Conservation (phyloP, 2,329 filamentous ascomycete species). For the Ciborinia camelliae region DNA sequence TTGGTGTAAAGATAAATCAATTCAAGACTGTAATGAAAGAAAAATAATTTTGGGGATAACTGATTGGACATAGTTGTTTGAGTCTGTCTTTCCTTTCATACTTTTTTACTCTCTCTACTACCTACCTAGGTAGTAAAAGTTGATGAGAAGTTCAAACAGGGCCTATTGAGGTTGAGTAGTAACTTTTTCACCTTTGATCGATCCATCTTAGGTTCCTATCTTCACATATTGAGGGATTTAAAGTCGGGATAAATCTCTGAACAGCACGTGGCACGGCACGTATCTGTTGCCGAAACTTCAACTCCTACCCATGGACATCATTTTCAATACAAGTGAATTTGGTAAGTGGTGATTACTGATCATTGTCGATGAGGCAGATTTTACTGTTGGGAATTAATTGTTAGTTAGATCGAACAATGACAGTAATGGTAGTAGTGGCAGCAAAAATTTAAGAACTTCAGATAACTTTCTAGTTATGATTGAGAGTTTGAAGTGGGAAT, state of each 20-base stretch:
- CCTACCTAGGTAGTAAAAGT: too few species aligned
- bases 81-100: rapidly evolving
- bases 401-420: not conserved
- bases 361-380: not conserved
- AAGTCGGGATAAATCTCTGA: too few species aligned
- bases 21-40: not conserved
- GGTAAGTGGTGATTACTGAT: not conserved
- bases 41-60: not conserved
- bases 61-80: not conserved
- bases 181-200: not conserved
- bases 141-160: not conserved
- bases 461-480: not conserved
- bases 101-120: too few species aligned
- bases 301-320: too few species aligned
- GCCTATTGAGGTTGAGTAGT: too few species aligned
- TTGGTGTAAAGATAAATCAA: too few species aligned
- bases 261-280: not conserved
- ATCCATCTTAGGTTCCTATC: too few species aligned
- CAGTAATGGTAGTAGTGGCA: not conserved
- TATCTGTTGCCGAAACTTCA: not conserved
- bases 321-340: not conserved
- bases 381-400: not conserved
- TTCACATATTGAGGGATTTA: too few species aligned
- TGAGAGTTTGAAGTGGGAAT: not conserved
- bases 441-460: not conserved